Evolutionary conservation across 306 rosid species (phyloP), one percentile per base, ranked within the genome.

Genomic region (Corylus heterophylla): DNA sequence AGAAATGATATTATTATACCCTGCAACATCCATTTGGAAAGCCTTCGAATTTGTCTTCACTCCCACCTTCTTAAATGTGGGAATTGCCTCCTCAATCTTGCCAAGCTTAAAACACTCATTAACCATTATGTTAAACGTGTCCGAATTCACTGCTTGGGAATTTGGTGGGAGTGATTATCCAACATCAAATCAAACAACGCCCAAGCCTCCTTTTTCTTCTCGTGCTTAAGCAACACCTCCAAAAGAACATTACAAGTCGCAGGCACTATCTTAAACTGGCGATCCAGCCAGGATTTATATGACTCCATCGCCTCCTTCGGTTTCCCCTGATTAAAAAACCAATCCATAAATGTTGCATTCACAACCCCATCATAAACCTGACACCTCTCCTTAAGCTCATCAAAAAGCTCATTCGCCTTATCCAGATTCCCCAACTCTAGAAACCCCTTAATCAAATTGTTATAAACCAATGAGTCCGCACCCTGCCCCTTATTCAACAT

Each of bases 111-210:
- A 90, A 73, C 98, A 91, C 79, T 91, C 91, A 31, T 93, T 95
- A 11, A 95, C 99, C 99, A 93, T 93, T 20, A 90, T 58, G 73
- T 88, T 95, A 76, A 95, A 93, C 5, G 98, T 89, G 72, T 95
- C 99, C 0, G 99, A 93, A 76, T 93, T 93, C 14, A 93, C 98
- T 5, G 98, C 97, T 80, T 93, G 97, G 76, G 86, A 87, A 70
- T 87, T 95, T 2, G 99, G 98, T 0, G 98, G 98, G 96, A 90
- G 74, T 95, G 98, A 80, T 91, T 90, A 78, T 93, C 99, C 76
- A 95, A 62, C 99, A 95, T 95, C 39, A 83, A 86, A 66, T 93
- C 86, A 22, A 95, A 95, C 74, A 95, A 54, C 35, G 69, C 83
- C 98, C 84, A 90, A 48, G 96, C 97, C 78, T 88, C 91, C 0